A percentile compares a stretch with the other conserved stretches of the same genome.
These are phyloP conservation scores for Rhododendron ferrugineum DNA, from an alignment of 148 eudicot species.

Conservation along the genomic window DNA sequence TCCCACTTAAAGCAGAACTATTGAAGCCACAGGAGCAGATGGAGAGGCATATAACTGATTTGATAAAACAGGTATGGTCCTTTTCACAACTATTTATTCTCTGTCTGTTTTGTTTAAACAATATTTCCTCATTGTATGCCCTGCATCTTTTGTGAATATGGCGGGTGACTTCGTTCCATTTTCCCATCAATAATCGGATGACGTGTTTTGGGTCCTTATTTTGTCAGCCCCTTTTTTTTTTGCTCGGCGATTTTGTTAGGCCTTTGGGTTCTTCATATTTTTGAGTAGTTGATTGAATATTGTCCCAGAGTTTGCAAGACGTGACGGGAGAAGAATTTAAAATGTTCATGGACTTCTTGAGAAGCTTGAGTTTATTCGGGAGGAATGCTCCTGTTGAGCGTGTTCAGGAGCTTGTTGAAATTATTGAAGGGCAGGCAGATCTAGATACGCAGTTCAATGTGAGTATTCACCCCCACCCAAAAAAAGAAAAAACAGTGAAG, in stretches of 20 bases:
- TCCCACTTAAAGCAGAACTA: constrained; percentile 80
- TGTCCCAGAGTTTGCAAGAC: constrained; percentile 84
- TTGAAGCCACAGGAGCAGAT: constrained; percentile 88
- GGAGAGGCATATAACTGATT: constrained; percentile 94
- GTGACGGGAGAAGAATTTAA: constrained; percentile 83
- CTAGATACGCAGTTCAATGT: constrained; percentile 81
- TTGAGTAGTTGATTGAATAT: constrained; percentile 7
- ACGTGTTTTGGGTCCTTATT: background rate
- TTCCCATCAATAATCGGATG: background rate
- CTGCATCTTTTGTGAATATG: background rate
- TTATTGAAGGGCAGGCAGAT: constrained; percentile 93
- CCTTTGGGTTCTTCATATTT: background rate
- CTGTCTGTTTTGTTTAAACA: background rate
- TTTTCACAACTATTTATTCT: background rate
- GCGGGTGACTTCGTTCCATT: background rate
- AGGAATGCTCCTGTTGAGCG: constrained; percentile 71
- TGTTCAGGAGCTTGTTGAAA: constrained; percentile 82
- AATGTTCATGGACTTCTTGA: constrained; percentile 86
- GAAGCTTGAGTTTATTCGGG: constrained; percentile 77
- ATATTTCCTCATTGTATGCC: background rate
- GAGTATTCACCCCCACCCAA: constrained; percentile 21
- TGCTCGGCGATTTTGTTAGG: background rate
- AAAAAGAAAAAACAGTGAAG: background rate
- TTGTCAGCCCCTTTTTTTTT: background rate
- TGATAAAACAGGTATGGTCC: constrained; percentile 67